Percentiles rank a stretch among this genome's conserved stretches.
These are phyloP conservation scores for Styphnolobium japonicum DNA, from an alignment of 306 rosid genomes.

Conservation along the genomic window DNA sequence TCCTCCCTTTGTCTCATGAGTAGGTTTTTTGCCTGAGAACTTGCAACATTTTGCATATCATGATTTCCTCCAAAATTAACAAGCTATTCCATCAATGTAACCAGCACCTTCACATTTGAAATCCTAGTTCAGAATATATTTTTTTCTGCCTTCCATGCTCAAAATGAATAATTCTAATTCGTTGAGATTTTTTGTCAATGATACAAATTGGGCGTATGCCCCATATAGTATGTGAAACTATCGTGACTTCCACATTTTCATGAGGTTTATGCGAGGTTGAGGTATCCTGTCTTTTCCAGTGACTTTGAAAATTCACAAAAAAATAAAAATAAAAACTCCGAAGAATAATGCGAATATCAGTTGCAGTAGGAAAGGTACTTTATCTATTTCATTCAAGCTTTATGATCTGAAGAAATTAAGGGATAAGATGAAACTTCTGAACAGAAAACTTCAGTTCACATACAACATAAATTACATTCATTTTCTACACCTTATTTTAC, in stretches of 20 bases:
- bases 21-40: neutral
- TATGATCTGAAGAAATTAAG: slow-evolving; percentile 37
- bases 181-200: no score
- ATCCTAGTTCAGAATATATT: neutral
- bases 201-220: no score
- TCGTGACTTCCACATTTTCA: neutral
- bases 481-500: slow-evolving; percentile 53
- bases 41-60: neutral
- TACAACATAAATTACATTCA: slow-evolving; percentile 52
- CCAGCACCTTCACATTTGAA: neutral
- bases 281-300: neutral
- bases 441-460: slow-evolving; percentile 36
- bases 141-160: neutral
- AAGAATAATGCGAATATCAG: neutral
- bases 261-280: neutral
- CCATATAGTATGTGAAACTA: no score
- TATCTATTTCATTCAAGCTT: neutral
- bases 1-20: neutral
- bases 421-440: slow-evolving; percentile 22
- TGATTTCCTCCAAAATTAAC: neutral
- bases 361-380: neutral
- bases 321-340: neutral
- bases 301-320: no score
- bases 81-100: neutral
- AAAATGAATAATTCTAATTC: neutral